Evolutionary conservation across 352 stramenopile genomes (phyloP), one percentile per base, ranked within the genome.

Genomic region (Phytophthora sansomeana): DNA sequence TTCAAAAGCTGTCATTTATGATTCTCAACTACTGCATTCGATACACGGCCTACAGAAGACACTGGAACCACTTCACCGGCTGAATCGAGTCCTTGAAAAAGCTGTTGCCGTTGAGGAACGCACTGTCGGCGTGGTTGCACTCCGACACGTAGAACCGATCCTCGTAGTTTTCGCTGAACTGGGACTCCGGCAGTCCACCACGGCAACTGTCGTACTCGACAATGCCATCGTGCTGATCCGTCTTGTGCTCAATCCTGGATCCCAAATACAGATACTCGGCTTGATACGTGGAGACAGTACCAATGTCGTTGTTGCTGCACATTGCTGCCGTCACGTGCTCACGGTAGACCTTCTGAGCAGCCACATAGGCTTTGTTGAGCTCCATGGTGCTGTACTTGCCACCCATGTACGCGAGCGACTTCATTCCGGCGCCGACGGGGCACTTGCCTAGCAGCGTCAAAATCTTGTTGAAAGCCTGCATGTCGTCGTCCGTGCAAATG

Each of bases 51-150:
- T 81, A 87, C 4, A 91, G 69, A 41, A 83, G 38, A 39, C 83
- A 90, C 54, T 86, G 58, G 28, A 92, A 87, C 83, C 83, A 92
- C 38, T 81, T 83, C 8, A 86, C 53, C 0, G 81, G 81, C 52
- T 85, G 87, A 53, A 83, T 72, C n/a, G 74, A 39, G 1, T 76
- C 57, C 16, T 64, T 49, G 19, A 81, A 77, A 36, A 66, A 69
- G 13, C 68, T 74, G 59, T 90, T 72, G 26, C 79, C 81, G 57
- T 87, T 72, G 26, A 71, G 73, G 65, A 90, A 85, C 29, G 79
- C 65, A 19, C 69, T 87, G 52, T 92, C 83, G 1, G 67, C 60
- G 66, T 92, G 81, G 64, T 90, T 92, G 49, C 84, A 69, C 30
- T 76, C 73, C 8, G 79, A 77, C 44, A 80, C 59, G 65, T 92